Evolutionary conservation across 2,329 filamentous ascomycete genomes (phyloP), one percentile per base, ranked within the genome.

Genomic region (Xylaria sp.): DNA sequence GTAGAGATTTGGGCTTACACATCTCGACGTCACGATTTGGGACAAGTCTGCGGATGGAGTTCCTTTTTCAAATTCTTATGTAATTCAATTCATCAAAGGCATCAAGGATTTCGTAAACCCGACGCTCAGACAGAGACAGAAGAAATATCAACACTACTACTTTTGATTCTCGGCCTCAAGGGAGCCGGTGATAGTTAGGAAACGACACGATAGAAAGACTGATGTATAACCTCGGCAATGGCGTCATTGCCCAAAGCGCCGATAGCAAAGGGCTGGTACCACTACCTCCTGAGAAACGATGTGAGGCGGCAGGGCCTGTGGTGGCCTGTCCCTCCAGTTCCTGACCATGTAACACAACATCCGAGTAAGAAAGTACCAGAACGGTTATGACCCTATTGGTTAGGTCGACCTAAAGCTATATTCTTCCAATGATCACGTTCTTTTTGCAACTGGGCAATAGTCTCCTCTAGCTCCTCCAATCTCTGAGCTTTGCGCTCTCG

Each of bases 401-500:
- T 68, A 57, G 66, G 54, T 58, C 78, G 78, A 64, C 76, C 76
- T 60, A 84, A 74, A 62, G 84, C 84, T 65, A 85, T 74, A 67
- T 78, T 78, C 82, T 87, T 89, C 87, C 87, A 89, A 73, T 88
- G 83, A 76, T 88, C 87, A 70, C 86, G 83, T 74, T 89, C 87
- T 42, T 83, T 82, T 76, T 89, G 83, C 28, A 94, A 80, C 74
- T 90, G 87, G 17, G 81, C 83, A 72, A 96, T 93, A 72, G 86
- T 83, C 40, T 84, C 84, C 80, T 96, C 91, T 47, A 97, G 83
- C 61, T 88, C 86, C 59, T 91, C 88, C 64, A 94, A 83, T 70
- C 89, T 86, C 75, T 90, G 84, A 60, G 92, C 88, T 82, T 97
- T 97, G 69, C 92, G 89, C 73, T 92, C 89, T 55, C 94, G 89